Percentiles rank a stretch among this genome's conserved stretches.
These are phyloP conservation scores for Ichthyophthirius multifiliis DNA, from an alignment of 169 alveolate species.

Conservation along the genomic window DNA sequence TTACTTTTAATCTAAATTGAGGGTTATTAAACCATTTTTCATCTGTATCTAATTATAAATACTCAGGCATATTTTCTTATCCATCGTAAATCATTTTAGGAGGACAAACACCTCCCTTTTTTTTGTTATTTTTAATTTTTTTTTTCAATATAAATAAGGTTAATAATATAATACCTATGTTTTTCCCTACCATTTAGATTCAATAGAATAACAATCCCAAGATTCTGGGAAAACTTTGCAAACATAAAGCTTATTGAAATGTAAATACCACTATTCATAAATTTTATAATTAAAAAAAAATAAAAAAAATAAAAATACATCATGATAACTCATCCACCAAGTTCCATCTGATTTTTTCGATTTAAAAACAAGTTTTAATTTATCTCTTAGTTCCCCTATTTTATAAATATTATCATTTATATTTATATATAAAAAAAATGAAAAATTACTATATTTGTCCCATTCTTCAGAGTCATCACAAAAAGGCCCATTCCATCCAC, in stretches of 20 bases:
- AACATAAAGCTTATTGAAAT: conserved; percentile 78
- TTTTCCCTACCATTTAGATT: conserved; percentile 82
- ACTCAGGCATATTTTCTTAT: conserved; percentile 52
- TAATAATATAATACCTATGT: conserved; percentile 38
- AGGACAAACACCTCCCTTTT: conserved; percentile 83
- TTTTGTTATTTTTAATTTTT: neutral
- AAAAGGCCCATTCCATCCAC: conserved; percentile 84
- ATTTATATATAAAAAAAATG: neutral
- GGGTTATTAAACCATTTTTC: conserved; percentile 90
- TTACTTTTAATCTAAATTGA: conserved; percentile 75
- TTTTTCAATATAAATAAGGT: neutral
- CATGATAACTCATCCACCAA: conserved; percentile 90
- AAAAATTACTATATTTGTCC: conserved; percentile 86
- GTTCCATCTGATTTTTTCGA: conserved; percentile 80
- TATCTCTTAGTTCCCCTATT: conserved; percentile 53
- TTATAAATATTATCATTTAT: neutral
- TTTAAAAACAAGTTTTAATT: conserved; percentile 74
- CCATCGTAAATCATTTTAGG: conserved; percentile 53
- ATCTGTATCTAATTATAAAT: conserved; percentile 74
- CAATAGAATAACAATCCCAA: conserved; percentile 81
- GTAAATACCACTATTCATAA: conserved; percentile 52
- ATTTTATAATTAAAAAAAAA: neutral
- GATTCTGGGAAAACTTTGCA: conserved; percentile 85
- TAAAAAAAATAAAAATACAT: neutral
- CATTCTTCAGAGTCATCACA: conserved; percentile 89